Percentiles rank a stretch among this genome's conserved stretches.
phyloP scores from a whole-genome alignment of 805 yeast genomes.

The Kazachstania taianensis region DNA sequence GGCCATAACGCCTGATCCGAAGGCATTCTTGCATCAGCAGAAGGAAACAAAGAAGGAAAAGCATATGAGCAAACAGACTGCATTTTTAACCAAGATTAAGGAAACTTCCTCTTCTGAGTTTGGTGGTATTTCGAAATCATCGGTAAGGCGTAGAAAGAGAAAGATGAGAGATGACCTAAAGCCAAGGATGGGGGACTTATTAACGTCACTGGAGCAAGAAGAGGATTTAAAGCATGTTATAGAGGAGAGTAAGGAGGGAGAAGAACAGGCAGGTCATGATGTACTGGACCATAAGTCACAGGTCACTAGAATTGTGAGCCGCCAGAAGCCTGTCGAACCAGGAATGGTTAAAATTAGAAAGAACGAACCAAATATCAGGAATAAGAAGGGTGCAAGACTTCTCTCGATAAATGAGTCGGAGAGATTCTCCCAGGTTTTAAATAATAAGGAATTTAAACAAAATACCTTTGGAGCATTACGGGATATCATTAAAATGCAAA shows the following conservation, averaged over 20 bases:
- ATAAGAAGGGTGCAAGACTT: constrained; percentile 42
- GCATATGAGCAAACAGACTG: constrained; percentile 31
- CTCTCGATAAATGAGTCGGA: constrained; percentile 49
- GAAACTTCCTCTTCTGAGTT: constrained; percentile 20
- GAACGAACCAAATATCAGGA: constrained; percentile 46
- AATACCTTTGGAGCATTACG: constrained; percentile 59
- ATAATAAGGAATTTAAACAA: constrained; percentile 42
- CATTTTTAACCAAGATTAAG: constrained; percentile 23
- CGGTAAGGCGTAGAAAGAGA: constrained; percentile 55
- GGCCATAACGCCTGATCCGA: constrained; percentile 30
- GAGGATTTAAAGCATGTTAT: constrained; percentile 15
- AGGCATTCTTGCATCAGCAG: constrained; percentile 42
- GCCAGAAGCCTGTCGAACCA: constrained; percentile 7
- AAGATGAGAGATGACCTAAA: constrained; percentile 50
- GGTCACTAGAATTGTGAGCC: constrained; percentile 7
- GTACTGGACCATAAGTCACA: background rate
- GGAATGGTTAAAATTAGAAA: constrained; percentile 18
- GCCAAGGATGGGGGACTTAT: constrained; percentile 57
- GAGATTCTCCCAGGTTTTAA: constrained; percentile 49
- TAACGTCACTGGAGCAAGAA: constrained; percentile 38
- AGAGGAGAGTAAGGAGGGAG: constrained; percentile 9
- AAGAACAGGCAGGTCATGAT: constrained; percentile 6
- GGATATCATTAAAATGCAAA: constrained; percentile 40
- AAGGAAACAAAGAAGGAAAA: constrained; percentile 47
- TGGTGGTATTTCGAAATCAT: constrained; percentile 53